Conservation (phyloP, 192 early-diverging fungal species). For the Umbelopsis ramanniana region DNA sequence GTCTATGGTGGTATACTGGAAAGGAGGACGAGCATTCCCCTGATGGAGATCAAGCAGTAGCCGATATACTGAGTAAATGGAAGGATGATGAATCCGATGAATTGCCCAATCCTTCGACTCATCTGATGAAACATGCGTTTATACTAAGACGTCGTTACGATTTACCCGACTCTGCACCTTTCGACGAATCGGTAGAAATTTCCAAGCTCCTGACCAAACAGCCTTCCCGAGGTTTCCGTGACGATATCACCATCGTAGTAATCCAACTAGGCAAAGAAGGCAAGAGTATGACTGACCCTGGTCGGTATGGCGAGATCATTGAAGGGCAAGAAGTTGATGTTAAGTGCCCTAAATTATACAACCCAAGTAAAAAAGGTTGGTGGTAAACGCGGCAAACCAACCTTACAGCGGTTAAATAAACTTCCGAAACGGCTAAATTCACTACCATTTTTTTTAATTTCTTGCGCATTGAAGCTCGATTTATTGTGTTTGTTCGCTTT, state of each 20-base stretch:
- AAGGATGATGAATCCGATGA: not conserved
- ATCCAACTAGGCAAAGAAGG: slow-evolving; percentile 33
- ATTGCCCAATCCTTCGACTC: slow-evolving; percentile 33
- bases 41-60: slow-evolving; percentile 63
- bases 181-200: slow-evolving; percentile 29
- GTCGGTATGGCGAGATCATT: slow-evolving; percentile 1
- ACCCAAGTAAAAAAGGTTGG: not conserved
- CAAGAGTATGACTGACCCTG: not conserved
- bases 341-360: not conserved
- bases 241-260: slow-evolving; percentile 83
- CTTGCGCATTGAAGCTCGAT: not conserved
- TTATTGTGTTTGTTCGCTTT: not conserved
- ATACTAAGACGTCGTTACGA: slow-evolving; percentile 21
- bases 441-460: not conserved
- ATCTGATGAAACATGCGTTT: slow-evolving; percentile 30
- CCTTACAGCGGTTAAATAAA: not conserved
- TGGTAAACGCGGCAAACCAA: not conserved
- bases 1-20: slow-evolving; percentile 78
- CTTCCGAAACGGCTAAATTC: not conserved
- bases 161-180: slow-evolving; percentile 1
- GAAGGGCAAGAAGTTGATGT: not conserved
- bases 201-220: slow-evolving; percentile 37
- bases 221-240: slow-evolving; percentile 65
- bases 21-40: slow-evolving; percentile 61
- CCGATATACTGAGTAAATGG: slow-evolving; percentile 31